Percentiles rank a stretch among this genome's conserved stretches.
Evolutionary conservation across 1,284 basidiomycete species (phyloP).

Genomic region (Cutaneotrichosporon dermatis): DNA sequence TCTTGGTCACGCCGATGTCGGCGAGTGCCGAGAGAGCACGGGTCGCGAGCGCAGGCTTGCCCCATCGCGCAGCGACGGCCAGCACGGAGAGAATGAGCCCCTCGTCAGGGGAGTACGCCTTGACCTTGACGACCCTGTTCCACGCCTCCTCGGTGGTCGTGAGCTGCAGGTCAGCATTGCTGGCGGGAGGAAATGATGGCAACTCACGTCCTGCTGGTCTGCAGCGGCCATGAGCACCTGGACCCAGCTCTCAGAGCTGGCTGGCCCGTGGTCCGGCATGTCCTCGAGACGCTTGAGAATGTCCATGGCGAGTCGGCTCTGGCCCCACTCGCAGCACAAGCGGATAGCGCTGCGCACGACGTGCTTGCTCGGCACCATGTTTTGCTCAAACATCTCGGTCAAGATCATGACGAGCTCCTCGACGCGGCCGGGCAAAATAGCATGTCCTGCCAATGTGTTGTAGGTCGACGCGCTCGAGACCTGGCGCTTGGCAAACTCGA

Average conservation of each 20-base stretch:
- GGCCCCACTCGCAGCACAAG: conserved; percentile 32
- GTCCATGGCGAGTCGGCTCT: conserved; percentile 34
- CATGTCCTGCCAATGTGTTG: conserved; percentile 20
- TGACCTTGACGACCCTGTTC: conserved; percentile 57
- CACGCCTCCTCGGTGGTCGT: conserved; percentile 64
- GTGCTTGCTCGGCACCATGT: conserved; percentile 13
- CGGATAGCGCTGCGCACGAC: conserved; percentile 23
- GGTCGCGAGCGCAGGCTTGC: conserved; percentile 63
- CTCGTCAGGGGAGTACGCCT: conserved; percentile 63
- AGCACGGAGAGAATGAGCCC: conserved; percentile 66
- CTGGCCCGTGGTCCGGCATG: conserved; percentile 6
- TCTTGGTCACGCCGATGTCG: conserved; percentile 52
- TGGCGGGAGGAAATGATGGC: neutral
- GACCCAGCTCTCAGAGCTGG: conserved; percentile 26
- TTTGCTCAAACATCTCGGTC: conserved; percentile 31
- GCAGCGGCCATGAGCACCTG: conserved; percentile 36
- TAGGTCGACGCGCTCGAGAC: conserved; percentile 16
- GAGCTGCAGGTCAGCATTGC: conserved; percentile 50
- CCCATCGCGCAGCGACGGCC: conserved; percentile 65
- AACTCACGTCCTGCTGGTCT: conserved; percentile 37
- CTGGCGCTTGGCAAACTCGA: conserved; percentile 11
- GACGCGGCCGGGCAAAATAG: conserved; percentile 16
- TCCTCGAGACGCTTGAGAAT: conserved; percentile 24
- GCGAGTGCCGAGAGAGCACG: conserved; percentile 60
- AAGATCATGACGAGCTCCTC: conserved; percentile 33